Evolutionary conservation across 2,329 filamentous ascomycete genomes (phyloP).

Genomic region (Colletotrichum coccodes): DNA sequence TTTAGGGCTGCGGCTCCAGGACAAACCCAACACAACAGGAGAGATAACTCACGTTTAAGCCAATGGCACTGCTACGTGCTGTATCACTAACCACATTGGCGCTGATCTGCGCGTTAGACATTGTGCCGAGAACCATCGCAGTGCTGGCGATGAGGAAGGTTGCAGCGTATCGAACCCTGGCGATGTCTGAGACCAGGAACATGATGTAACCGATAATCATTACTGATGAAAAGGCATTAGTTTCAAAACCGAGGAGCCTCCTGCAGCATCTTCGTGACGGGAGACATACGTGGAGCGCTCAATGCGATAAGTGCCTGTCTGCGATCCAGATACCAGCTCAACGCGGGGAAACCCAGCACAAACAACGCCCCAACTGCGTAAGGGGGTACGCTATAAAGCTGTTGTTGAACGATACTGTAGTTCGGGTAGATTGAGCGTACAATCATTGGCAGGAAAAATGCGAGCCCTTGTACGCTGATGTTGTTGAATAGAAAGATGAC

Average conservation of each 20-base stretch:
- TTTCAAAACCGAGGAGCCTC: no score
- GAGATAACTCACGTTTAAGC: no score
- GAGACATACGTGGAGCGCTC: conserved; percentile 60
- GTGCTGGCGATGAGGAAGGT: conserved; percentile 74
- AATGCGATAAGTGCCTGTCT: conserved; percentile 70
- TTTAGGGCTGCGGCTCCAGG: no score
- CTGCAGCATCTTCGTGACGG: no score
- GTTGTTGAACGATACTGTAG: conserved; percentile 66
- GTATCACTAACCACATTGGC: conserved; percentile 78
- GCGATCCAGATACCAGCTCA: conserved; percentile 68
- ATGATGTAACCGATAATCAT: conserved; percentile 76
- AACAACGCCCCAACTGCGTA: conserved; percentile 75
- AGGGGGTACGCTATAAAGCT: conserved; percentile 76
- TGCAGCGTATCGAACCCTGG: conserved; percentile 70
- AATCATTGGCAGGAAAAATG: conserved; percentile 79
- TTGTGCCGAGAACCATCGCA: conserved; percentile 69
- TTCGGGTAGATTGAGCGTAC: conserved; percentile 74
- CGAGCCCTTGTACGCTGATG: no score
- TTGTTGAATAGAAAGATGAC: conserved; percentile 71
- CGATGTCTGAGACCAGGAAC: conserved; percentile 66
- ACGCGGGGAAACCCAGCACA: conserved; percentile 66
- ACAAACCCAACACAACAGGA: no score
- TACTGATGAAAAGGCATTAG: no score
- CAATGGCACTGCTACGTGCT: conserved; percentile 70
- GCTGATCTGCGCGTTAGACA: conserved; percentile 73